phyloP scores from a whole-genome alignment of 2,329 filamentous ascomycete species.

The Paramyrothecium roridum region DNA sequence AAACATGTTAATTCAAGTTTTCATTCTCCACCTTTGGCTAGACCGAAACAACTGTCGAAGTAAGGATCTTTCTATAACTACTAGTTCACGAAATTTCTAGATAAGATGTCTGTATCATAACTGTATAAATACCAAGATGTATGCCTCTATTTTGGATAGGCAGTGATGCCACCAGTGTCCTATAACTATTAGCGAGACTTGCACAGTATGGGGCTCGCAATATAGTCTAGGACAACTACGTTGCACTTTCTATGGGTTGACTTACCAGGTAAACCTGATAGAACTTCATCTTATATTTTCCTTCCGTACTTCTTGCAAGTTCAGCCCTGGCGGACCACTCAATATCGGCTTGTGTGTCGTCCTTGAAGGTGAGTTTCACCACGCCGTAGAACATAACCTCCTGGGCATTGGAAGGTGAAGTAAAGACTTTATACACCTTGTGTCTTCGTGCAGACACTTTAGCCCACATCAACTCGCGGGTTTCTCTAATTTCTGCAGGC shows the following conservation, averaged over 20 bases:
- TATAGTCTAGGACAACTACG: not conserved
- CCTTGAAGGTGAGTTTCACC: constrained; percentile 21
- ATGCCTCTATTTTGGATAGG: constrained; percentile 8
- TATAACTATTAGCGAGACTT: not conserved
- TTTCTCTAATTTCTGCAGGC: constrained; percentile 20
- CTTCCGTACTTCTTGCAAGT: constrained; percentile 41
- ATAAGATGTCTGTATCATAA: too few species aligned
- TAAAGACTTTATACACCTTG: constrained; percentile 23
- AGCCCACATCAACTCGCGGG: constrained; percentile 26
- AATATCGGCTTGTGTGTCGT: constrained; percentile 26
- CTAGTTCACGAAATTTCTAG: not conserved
- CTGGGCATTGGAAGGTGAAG: constrained; percentile 17
- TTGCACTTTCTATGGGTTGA: constrained; percentile 3
- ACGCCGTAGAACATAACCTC: constrained; percentile 29
- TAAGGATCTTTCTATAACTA: too few species aligned
- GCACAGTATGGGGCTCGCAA: not conserved
- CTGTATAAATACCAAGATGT: not conserved
- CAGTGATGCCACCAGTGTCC: constrained; percentile 12
- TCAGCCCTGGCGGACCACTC: constrained; percentile 55
- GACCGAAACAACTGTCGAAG: too few species aligned
- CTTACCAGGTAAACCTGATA: constrained; percentile 54
- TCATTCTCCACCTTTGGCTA: too few species aligned
- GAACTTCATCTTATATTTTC: constrained; percentile 48
- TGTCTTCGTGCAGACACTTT: constrained; percentile 23
- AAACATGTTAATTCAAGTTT: too few species aligned